Percentiles rank a stretch among this genome's conserved stretches.
phyloP scores from a whole-genome alignment of 176 grass and related monocot genomes.

The Lolium multiflorum region DNA sequence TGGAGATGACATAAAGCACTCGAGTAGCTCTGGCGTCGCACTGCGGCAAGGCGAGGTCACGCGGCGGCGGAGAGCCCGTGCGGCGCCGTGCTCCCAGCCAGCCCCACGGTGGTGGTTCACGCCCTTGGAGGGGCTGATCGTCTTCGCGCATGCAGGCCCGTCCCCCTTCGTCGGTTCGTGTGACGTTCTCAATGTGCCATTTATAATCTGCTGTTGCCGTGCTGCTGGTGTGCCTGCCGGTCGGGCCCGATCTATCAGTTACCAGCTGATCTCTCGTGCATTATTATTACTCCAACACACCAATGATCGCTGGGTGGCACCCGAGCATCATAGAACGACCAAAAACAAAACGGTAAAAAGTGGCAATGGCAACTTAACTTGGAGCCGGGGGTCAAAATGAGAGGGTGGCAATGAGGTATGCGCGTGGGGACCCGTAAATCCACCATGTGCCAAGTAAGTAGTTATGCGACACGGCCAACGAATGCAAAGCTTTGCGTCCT shows the following conservation, averaged over 20 bases:
- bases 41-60: not conserved
- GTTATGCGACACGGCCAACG: no score
- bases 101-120: constrained; percentile 26
- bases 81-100: not conserved
- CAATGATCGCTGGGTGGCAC: not conserved
- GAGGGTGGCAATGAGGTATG: not conserved
- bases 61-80: constrained; percentile 29
- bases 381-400: constrained; percentile 16
- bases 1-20: no score
- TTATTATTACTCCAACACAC: no score
- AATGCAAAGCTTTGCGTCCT: no score
- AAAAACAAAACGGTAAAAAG: not conserved
- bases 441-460: no score
- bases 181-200: constrained; percentile 19
- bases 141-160: not conserved
- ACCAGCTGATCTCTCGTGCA: no score
- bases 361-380: not conserved
- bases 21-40: constrained; percentile 20
- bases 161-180: not conserved
- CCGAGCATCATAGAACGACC: no score
- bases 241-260: not conserved
- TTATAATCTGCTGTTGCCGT: not conserved
- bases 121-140: not conserved
- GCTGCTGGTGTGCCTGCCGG: not conserved
- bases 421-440: not conserved